Percentiles rank a stretch among this genome's conserved stretches.
Evolutionary conservation across 805 yeast genomes (phyloP).

Genomic region (Sugiyamaella marilandica): DNA sequence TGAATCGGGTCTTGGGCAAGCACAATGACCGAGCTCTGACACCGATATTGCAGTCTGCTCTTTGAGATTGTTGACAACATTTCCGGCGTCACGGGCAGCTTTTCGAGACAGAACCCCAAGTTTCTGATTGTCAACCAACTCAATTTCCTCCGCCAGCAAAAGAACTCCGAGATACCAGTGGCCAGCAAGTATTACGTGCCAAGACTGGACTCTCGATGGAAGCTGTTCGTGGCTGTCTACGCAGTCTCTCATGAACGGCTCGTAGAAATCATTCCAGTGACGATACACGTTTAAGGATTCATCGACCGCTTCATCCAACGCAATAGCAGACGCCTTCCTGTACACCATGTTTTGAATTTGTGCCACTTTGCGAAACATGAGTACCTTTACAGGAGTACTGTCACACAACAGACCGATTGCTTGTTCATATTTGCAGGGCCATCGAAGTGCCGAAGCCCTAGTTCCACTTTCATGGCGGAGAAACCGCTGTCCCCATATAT

Average conservation of each 20-base stretch:
- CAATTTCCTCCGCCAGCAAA: background rate
- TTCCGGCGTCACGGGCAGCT: background rate
- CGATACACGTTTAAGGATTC: background rate
- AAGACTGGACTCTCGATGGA: background rate
- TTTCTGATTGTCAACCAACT: background rate
- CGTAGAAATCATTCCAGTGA: background rate
- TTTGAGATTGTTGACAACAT: background rate
- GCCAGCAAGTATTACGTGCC: background rate
- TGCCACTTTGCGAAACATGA: background rate
- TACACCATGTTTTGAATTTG: background rate
- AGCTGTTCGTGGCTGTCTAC: background rate
- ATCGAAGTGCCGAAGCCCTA: background rate
- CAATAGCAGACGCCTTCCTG: background rate
- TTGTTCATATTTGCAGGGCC: constrained; percentile 4
- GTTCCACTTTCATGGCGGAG: background rate
- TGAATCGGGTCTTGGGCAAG: background rate
- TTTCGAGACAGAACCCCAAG: background rate
- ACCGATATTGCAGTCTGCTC: constrained; percentile 1
- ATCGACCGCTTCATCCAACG: background rate
- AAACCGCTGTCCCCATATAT: background rate
- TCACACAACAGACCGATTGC: background rate
- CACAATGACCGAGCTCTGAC: background rate
- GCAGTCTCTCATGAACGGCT: background rate
- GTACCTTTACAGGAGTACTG: constrained; percentile 1
- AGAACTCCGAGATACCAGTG: background rate